phyloP scores from a whole-genome alignment of 345 rosid genomes.

The Eutrema heterophyllum region DNA sequence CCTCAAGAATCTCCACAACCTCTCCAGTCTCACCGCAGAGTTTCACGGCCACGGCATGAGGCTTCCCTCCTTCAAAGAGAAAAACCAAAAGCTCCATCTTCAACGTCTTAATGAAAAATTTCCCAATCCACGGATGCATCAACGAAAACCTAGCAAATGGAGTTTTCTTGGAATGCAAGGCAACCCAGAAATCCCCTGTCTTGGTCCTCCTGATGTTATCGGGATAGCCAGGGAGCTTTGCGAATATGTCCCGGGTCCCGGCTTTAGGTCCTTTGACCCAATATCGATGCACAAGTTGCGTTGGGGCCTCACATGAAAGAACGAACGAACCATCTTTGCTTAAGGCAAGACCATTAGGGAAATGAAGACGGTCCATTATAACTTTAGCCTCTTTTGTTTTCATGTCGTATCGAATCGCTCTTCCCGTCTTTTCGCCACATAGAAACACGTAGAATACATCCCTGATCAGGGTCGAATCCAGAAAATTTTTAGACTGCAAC shows the following conservation, averaged over 20 bases:
- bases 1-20: slow-evolving; percentile 46
- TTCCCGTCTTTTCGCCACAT: slow-evolving; percentile 55
- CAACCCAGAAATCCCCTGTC: slow-evolving; percentile 63
- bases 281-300: slow-evolving; percentile 37
- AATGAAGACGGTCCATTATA: slow-evolving; percentile 38
- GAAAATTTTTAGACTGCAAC: too few species aligned
- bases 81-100: slow-evolving; percentile 41
- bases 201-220: slow-evolving; percentile 54
- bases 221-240: slow-evolving; percentile 50
- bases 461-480: too few species aligned
- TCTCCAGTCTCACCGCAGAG: slow-evolving; percentile 45
- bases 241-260: slow-evolving; percentile 38
- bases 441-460: slow-evolving; percentile 36
- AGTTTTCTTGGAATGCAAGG: slow-evolving; percentile 43
- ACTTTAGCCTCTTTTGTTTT: slow-evolving; percentile 48
- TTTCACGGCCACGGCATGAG: slow-evolving; percentile 55
- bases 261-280: slow-evolving; percentile 42
- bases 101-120: slow-evolving; percentile 34
- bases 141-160: slow-evolving; percentile 31
- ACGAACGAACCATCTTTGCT: slow-evolving; percentile 57
- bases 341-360: slow-evolving; percentile 72
- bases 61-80: slow-evolving; percentile 46
- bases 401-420: slow-evolving; percentile 52
- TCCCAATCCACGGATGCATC: slow-evolving; percentile 39
- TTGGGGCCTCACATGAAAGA: slow-evolving; percentile 45